phyloP scores from a whole-genome alignment of 192 early-diverging fungal genomes.

The Dissophora globulifera region DNA sequence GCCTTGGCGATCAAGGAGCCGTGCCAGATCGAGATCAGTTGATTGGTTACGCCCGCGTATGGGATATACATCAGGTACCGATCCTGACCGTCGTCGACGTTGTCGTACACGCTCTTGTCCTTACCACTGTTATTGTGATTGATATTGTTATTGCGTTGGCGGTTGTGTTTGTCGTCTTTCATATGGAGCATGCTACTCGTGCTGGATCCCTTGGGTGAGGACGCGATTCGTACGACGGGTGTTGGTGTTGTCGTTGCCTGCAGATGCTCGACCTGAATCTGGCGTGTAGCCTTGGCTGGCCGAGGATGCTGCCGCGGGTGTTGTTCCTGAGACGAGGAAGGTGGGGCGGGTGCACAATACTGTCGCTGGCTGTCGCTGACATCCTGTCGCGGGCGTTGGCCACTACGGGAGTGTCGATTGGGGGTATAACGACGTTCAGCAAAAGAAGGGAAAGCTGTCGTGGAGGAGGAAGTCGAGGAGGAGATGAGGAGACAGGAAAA shows the following conservation, averaged over 20 bases:
- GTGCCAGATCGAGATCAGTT: conserved; percentile 49
- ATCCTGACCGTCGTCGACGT: neutral
- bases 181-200: neutral
- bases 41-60: conserved; percentile 47
- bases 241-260: neutral
- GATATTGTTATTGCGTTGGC: neutral
- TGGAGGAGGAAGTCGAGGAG: neutral
- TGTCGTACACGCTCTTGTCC: too few species aligned
- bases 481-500: conserved; percentile 25
- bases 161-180: neutral
- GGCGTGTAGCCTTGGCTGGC: conserved; percentile 10
- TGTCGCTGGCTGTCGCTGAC: too few species aligned
- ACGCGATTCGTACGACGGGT: neutral
- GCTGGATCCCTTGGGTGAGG: neutral
- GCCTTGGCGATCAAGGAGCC: conserved; percentile 46
- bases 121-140: neutral
- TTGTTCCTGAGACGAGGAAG: neutral
- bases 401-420: conserved; percentile 1
- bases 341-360: neutral
- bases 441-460: neutral
- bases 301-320: neutral
- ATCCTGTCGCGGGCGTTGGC: neutral
- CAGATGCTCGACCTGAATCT: neutral
- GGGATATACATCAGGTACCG: conserved; percentile 48
- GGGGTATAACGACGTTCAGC: conserved; percentile 6